Evolutionary conservation across 345 rosid genomes (phyloP), one percentile per base, ranked within the genome.

Genomic region (Tarenaya hassleriana): DNA sequence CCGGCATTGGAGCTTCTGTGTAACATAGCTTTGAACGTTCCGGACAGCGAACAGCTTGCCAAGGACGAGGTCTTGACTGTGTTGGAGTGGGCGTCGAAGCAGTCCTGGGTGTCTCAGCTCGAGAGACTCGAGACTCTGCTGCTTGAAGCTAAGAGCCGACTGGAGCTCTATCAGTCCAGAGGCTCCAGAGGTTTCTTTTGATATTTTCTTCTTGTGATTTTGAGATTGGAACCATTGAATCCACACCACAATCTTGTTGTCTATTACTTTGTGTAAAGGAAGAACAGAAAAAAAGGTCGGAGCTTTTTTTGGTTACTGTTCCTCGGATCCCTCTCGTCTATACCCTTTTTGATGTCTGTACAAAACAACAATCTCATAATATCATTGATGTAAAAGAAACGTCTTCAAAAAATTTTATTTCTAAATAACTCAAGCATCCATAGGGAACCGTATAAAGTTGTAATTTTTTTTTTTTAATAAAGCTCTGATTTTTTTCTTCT

Each of bases 31-130:
- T 41, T 58, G 27, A 73, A 85, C 59, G 84, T 83, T 9, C 97
- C 95, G 4, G 88, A 91, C 67, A 87, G 89, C 47, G 89, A 87
- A 56, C 94, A 80, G 64, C 85, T 91, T 1, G 95, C 95, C 0
- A 66, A 62, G 54, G 89, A 81, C 20, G 83, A 76, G 67, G 96
- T 81, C n/a, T 80, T 84, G 15, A 71, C 82, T 3, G 98, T 91
- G 56, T 74, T 91, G 29, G 96, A 84, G 62, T 82, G 96, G 98
- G 88, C 96, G 29, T 84, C 82, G 20, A 91, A 87, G 75, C 95
- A 87, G 63, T 40, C 83, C 24, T 47, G 24, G 69, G 52, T 79
- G 31, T 73, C 66, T n/a, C 94, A 80, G 56, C 77, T 82, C 15
- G 82, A 75, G 58, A 60, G 52, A 34, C 34, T 75, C 31, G 88